Base-by-base conservation (phyloP, 768 basidiomycete species). In the Lactarius trivialis region DNA sequence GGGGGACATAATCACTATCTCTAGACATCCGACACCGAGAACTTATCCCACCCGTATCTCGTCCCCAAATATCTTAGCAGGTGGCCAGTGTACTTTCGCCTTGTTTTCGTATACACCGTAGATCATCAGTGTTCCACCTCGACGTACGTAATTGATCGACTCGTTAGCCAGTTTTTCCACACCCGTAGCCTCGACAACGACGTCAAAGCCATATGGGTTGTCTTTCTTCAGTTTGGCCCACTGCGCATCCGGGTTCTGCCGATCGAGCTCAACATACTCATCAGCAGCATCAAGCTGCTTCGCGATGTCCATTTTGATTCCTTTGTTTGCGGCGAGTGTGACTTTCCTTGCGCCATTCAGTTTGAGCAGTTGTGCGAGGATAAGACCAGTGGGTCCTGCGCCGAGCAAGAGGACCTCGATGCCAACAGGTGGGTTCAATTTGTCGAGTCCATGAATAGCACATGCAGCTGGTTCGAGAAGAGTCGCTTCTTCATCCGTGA, bases 21-120 rank as follows among this genome's bases (percentile, higher is more conserved):
- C 32, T 14, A 17, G 2, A 39, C 9, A 30, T 0, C 53, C 50
- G n/a, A 57, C 3, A 17, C 52, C 15, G 26, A 32, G 28, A 34
- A 19, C 28, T 26, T 48, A 24, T 24, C 60, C 51, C 56, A 84
- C 83, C 65, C 73, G 77, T 65, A 89, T 89, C 70, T 90, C 88
- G 69, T 90, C 85, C 12, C 78, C 75, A 72, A 86, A 84, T 60
- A 91, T 89, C 78, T 90, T 91, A 56, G 85, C 82, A 3, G 92
- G 93, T 1, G 91, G 83, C 91, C 91, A 95, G 68, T 86, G 84
- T 2, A 95, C 89, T 24, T 81, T 78, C 1, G 91, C 93, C 64
- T 85, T 85, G 75, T 93, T 86, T 73, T 86, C 87, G 71, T 95
- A 96, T 39, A 95, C 93, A 43, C 93, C 93, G 69, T 96, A 96